Conservation (phyloP, 2,329 filamentous ascomycete species). For the Ampelomyces quisqualis region DNA sequence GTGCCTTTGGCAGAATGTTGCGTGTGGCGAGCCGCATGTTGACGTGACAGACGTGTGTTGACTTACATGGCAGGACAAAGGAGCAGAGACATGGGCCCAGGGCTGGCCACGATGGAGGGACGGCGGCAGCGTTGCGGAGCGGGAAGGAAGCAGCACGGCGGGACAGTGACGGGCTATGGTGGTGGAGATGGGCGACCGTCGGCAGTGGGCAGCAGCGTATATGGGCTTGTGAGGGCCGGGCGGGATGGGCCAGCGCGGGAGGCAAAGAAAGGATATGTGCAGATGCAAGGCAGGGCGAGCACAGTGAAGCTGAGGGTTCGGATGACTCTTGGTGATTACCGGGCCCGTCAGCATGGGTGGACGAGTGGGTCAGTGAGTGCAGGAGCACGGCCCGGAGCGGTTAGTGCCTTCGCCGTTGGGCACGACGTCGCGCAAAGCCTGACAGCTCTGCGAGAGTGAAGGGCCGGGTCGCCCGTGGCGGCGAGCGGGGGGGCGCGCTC, state of each 20-base stretch:
- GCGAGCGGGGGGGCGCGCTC: constrained; percentile 20
- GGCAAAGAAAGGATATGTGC: constrained; percentile 23
- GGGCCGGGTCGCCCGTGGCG: constrained; percentile 19
- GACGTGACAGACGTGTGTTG: constrained; percentile 31
- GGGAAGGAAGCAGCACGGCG: constrained; percentile 24
- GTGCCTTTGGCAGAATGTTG: constrained; percentile 35
- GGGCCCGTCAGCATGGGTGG: constrained; percentile 38
- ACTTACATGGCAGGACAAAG: constrained; percentile 44
- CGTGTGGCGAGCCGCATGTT: constrained; percentile 35
- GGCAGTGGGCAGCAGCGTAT: no score
- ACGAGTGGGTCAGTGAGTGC: constrained; percentile 32
- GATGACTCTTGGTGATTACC: constrained; percentile 38
- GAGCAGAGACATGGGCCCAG: constrained; percentile 34
- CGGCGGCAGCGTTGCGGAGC: constrained; percentile 31
- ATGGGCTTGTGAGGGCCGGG: no score
- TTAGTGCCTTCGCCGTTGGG: constrained; percentile 34
- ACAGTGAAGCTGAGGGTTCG: constrained; percentile 27
- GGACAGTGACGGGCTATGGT: constrained; percentile 33
- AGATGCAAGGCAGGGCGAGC: constrained; percentile 34
- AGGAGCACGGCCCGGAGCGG: constrained; percentile 32
- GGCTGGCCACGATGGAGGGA: constrained; percentile 27
- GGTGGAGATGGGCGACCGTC: constrained; percentile 28
- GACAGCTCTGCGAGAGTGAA: constrained; percentile 27
- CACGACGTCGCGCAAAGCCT: constrained; percentile 39
- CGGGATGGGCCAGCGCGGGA: constrained; percentile 27